phyloP scores from a whole-genome alignment of 2,329 filamentous ascomycete species.

The Pseudopithomyces maydicus region DNA sequence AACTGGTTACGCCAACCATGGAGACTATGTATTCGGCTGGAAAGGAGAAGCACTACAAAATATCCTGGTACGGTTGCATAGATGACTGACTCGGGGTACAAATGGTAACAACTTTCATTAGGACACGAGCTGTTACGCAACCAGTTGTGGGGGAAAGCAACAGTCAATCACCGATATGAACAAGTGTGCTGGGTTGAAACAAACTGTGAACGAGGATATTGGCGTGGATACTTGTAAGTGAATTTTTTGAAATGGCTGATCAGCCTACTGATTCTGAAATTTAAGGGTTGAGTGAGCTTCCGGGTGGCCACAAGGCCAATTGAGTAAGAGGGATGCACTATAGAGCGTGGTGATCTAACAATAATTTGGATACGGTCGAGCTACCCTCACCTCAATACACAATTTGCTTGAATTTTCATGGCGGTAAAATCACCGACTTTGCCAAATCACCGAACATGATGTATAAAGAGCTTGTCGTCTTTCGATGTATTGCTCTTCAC shows the following conservation, averaged over 20 bases:
- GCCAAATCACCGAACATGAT: too few relatives aligned
- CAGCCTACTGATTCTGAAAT: background rate
- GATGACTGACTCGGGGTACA: background rate
- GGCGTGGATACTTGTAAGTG: conserved; percentile 37
- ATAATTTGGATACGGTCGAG: too few relatives aligned
- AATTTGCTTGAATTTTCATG: too few relatives aligned
- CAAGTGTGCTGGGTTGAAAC: conserved; percentile 41
- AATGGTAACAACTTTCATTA: background rate
- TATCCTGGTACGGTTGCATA: conserved; percentile 4
- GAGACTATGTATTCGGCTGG: conserved; percentile 59
- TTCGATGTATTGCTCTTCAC: too few relatives aligned
- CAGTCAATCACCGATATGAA: conserved; percentile 16
- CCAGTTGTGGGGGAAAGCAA: conserved; percentile 12
- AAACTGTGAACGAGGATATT: conserved; percentile 54
- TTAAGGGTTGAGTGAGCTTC: conserved; percentile 11
- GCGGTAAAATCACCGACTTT: too few relatives aligned
- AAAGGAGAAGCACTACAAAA: conserved; percentile 43
- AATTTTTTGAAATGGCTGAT: too few relatives aligned
- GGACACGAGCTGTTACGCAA: conserved; percentile 17
- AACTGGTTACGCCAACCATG: conserved; percentile 54
- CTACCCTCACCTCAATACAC: too few relatives aligned
- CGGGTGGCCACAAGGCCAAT: conserved; percentile 4
- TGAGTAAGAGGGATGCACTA: background rate
- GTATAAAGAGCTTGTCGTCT: too few relatives aligned
- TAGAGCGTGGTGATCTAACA: too few relatives aligned